These are phyloP conservation scores for Neoboletus magnificus DNA, from an alignment of 768 basidiomycete genomes.

Conservation along the genomic window DNA sequence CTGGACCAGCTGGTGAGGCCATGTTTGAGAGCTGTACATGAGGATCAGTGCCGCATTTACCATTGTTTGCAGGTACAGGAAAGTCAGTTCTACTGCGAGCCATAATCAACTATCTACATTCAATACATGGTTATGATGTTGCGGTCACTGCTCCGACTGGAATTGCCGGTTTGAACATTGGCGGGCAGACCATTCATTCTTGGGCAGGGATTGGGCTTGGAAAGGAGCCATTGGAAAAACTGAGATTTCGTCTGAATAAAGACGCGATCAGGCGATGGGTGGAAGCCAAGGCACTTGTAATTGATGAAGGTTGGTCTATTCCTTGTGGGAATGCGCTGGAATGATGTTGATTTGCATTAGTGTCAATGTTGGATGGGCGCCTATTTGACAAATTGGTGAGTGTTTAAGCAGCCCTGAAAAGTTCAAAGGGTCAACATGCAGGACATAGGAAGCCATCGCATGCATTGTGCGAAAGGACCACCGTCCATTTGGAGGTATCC, in stretches of 20 bases:
- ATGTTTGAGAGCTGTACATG: neutral
- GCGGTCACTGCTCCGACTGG: slow-evolving; percentile 67
- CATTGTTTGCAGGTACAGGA: slow-evolving; percentile 48
- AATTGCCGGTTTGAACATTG: slow-evolving; percentile 68
- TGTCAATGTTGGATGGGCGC: slow-evolving; percentile 73
- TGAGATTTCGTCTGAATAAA: slow-evolving; percentile 37
- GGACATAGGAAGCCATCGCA: slow-evolving; percentile 37
- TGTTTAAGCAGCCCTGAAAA: slow-evolving; percentile 35
- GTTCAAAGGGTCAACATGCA: slow-evolving; percentile 3
- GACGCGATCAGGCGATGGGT: slow-evolving; percentile 46
- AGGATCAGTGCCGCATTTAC: neutral
- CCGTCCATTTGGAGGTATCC: slow-evolving; percentile 66
- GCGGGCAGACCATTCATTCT: slow-evolving; percentile 64
- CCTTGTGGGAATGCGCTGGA: neutral
- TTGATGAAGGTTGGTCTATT: slow-evolving; percentile 66
- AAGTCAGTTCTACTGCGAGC: slow-evolving; percentile 68
- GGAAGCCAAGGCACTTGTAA: slow-evolving; percentile 50
- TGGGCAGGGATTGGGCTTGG: slow-evolving; percentile 65
- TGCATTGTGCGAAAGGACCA: slow-evolving; percentile 38
- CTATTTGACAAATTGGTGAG: slow-evolving; percentile 68
- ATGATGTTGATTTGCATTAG: slow-evolving; percentile 28
- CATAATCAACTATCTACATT: slow-evolving; percentile 47
- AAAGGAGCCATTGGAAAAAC: slow-evolving; percentile 41
- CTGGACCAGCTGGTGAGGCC: slow-evolving; percentile 61
- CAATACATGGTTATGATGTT: slow-evolving; percentile 30